A percentile compares a stretch with the other conserved stretches of the same genome.
Conservation (phyloP, 2,329 filamentous ascomycete species). For the Pseudovirgaria hyperparasitica region DNA sequence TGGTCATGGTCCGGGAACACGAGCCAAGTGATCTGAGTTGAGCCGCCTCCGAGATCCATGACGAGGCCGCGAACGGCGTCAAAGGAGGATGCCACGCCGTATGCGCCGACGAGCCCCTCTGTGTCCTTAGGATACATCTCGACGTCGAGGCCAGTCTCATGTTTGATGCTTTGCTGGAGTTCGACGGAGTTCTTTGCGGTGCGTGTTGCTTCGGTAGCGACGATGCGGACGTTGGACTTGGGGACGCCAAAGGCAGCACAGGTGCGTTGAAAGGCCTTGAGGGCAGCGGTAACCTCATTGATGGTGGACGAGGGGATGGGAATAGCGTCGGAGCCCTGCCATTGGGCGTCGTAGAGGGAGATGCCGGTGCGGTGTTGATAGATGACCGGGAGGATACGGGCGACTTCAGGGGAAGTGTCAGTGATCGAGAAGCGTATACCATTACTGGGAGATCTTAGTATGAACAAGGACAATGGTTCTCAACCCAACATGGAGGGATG, state of each 20-base stretch:
- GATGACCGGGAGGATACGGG: conserved; percentile 62
- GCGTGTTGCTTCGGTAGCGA: conserved; percentile 83
- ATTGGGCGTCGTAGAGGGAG: conserved; percentile 74
- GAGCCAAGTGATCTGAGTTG: conserved; percentile 59
- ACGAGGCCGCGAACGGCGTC: conserved; percentile 61
- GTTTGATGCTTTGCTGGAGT: conserved; percentile 53
- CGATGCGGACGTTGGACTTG: conserved; percentile 51
- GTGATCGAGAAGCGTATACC: conserved; percentile 89
- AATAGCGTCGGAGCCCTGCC: conserved; percentile 32
- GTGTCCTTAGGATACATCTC: conserved; percentile 63
- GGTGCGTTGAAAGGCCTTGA: conserved; percentile 59
- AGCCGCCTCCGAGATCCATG: conserved; percentile 74
- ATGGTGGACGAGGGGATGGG: conserved; percentile 51
- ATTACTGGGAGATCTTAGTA: conserved; percentile 48
- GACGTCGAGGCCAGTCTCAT: conserved; percentile 54
- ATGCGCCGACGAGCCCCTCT: conserved; percentile 70
- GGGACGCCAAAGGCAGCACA: conserved; percentile 60
- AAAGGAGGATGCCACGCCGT: conserved; percentile 70
- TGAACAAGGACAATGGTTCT: neutral
- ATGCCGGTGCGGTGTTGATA: conserved; percentile 70
- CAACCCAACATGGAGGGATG: neutral
- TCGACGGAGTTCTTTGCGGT: conserved; percentile 60
- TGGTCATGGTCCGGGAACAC: conserved; percentile 36
- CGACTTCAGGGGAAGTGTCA: conserved; percentile 56
- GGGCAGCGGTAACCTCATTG: conserved; percentile 47